These are phyloP conservation scores for Chimonanthus salicifolius DNA, from an alignment of 164 flowering plant genomes.

Conservation along the genomic window DNA sequence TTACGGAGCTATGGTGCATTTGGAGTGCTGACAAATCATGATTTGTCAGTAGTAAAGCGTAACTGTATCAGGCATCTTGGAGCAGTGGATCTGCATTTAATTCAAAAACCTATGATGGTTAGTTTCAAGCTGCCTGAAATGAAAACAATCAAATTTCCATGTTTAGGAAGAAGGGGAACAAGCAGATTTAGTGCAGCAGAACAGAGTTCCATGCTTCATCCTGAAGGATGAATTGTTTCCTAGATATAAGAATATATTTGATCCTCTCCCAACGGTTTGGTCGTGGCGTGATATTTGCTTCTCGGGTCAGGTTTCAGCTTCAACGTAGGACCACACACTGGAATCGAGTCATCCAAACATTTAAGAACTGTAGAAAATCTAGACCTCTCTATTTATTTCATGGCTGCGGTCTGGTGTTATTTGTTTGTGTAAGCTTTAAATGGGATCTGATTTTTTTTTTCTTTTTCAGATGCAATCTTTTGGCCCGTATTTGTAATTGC, in stretches of 20 bases:
- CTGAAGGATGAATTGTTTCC: not conserved
- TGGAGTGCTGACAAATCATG: not conserved
- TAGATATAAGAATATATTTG: too few relatives aligned
- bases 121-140: too few relatives aligned
- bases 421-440: not conserved
- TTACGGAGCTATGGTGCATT: not conserved
- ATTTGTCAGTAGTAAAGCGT: not conserved
- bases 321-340: not conserved
- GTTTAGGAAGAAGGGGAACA: not conserved
- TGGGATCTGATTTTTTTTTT: not conserved
- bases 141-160: not conserved
- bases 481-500: slow-evolving; percentile 89
- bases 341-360: not conserved
- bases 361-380: too few relatives aligned
- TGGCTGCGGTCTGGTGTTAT: too few relatives aligned
- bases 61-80: not conserved
- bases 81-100: not conserved
- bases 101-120: too few relatives aligned
- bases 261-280: not conserved
- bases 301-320: not conserved
- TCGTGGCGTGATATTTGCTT: not conserved
- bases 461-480: slow-evolving; percentile 44
- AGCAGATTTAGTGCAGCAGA: not conserved
- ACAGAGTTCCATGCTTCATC: not conserved
- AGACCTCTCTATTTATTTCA: too few relatives aligned